phyloP scores from a whole-genome alignment of 805 yeast genomes.

The Tetrapisispora iriomotensis region DNA sequence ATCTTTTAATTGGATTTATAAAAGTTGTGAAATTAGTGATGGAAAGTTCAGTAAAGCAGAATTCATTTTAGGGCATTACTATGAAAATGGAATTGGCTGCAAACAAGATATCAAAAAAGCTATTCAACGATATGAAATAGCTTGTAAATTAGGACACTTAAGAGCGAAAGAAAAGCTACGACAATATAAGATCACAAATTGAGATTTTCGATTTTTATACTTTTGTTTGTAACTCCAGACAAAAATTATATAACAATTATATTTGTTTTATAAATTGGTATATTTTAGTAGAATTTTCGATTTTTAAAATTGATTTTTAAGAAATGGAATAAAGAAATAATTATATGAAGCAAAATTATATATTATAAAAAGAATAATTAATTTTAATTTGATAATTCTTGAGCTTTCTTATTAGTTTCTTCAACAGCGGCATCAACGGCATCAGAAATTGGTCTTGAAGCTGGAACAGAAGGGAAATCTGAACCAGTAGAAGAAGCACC shows the following conservation, averaged over 20 bases:
- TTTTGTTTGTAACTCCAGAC: too few species aligned
- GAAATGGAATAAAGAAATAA: too few species aligned
- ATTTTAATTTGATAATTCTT: background rate
- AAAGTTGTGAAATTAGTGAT: constrained; percentile 41
- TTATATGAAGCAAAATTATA: too few species aligned
- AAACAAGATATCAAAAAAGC: constrained; percentile 36
- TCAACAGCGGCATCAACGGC: constrained; percentile 11
- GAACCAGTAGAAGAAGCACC: constrained; percentile 24
- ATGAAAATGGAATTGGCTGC: constrained; percentile 57
- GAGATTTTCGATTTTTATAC: too few species aligned
- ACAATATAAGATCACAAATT: background rate
- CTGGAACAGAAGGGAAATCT: constrained; percentile 32
- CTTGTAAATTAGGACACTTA: constrained; percentile 53
- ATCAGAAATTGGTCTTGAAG: constrained; percentile 21
- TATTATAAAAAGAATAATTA: background rate
- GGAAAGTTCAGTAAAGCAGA: constrained; percentile 53
- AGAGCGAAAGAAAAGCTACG: constrained; percentile 35
- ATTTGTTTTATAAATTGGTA: too few species aligned
- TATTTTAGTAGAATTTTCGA: too few species aligned
- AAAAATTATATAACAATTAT: too few species aligned
- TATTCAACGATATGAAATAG: constrained; percentile 41
- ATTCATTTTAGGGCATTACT: constrained; percentile 59
- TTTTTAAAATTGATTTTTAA: too few species aligned
- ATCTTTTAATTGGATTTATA: constrained; percentile 57
- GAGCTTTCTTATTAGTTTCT: constrained; percentile 1